Base-by-base conservation (phyloP, 2,329 filamentous ascomycete species). In the Pseudogymnoascus sp. region DNA sequence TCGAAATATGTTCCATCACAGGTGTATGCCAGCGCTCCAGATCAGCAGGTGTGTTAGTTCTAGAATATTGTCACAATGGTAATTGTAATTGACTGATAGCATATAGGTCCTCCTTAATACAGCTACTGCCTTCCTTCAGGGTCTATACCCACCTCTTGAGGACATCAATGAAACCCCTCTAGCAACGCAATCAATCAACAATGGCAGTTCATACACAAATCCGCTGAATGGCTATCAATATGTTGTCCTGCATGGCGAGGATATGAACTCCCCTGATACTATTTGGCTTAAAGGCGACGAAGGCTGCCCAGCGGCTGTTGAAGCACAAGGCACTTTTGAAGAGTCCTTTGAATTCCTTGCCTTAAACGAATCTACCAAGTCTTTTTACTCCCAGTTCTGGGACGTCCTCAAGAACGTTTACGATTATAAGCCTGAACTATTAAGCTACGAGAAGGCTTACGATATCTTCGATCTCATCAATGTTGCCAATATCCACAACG, bases 211-310 rank as follows among this genome's bases (percentile, higher is more conserved):
- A 0, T 74, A 87, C 7, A 73, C 78, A 7, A 72, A 80, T 2
- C 85, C 85, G 0, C 73, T 88, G 72, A 74, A 82, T 61, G 86
- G 86, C n/a, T 88, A 85, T 68, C 86, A 89, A 71, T 74, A 87
- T 55, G 82, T 87, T 58, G 81, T 83, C 1, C 71, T 88, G 33
- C 74, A 78, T 38, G 35, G 35, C 35, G 35, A 38, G 35, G 35
- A 65, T 6, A 39, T 21, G 11, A 61, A 58, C 23, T 67, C 68
- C 29, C 65, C 70, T 12, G 66, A 68, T 49, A 69, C 68, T 37
- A 71, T 72, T 23, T 71, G 69, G 70, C 65, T 72, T 23, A 72
- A 72, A 55, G 70, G 69, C 26, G 67, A 69, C 41, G 70, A 72
- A 31, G 38, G 55, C 12, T 72, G 70, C 35, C 68, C 69, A 7